Percentiles rank a stretch among this genome's conserved stretches.
Evolutionary conservation across 306 rosid genomes (phyloP).

Genomic region (Gillenia trifoliata): DNA sequence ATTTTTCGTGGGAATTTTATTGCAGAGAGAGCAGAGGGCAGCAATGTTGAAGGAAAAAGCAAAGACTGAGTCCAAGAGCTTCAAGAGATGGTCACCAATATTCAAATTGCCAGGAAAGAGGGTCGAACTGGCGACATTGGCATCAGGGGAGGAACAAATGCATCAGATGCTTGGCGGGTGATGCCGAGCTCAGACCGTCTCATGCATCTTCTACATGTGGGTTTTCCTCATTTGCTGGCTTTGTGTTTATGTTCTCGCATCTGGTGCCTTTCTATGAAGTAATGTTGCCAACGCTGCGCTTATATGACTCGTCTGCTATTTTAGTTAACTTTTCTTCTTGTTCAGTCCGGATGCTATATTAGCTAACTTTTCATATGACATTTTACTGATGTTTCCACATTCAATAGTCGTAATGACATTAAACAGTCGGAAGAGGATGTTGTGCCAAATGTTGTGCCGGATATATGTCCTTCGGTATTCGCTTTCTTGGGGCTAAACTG

Average conservation of each 20-base stretch:
- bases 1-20: too few relatives aligned
- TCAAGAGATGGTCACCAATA: conserved; percentile 67
- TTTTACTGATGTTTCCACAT: background rate
- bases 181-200: conserved; percentile 90
- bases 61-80: conserved; percentile 78
- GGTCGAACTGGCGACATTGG: conserved; percentile 63
- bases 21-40: too few relatives aligned
- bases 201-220: conserved; percentile 61
- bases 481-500: conserved; percentile 92
- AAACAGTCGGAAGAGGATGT: conserved; percentile 33
- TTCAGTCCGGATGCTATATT: too few relatives aligned
- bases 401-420: background rate
- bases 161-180: conserved; percentile 96
- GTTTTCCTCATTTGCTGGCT: background rate
- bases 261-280: background rate
- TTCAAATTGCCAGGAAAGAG: conserved; percentile 87
- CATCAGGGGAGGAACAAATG: conserved; percentile 78
- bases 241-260: background rate
- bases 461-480: conserved; percentile 75
- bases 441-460: conserved; percentile 69
- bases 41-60: conserved; percentile 90
- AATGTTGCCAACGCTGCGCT: background rate
- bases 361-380: background rate
- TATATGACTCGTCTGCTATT: background rate
- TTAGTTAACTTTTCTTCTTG: background rate